phyloP scores from a whole-genome alignment of 2,329 filamentous ascomycete genomes.

The Cordyceps pruinosa region DNA sequence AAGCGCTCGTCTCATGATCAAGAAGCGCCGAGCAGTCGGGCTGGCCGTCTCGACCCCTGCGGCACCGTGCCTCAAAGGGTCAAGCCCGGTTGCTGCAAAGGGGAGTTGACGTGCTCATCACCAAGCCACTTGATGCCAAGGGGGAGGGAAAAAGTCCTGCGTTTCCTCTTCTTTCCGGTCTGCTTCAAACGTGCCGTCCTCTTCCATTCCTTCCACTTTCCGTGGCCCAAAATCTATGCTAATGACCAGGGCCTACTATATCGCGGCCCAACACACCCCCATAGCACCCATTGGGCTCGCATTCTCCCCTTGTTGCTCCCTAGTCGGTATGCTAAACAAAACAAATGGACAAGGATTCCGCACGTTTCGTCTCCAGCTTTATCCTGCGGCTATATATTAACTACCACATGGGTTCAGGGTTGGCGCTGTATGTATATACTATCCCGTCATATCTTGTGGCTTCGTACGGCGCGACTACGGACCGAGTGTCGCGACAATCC shows the following conservation, averaged over 20 bases:
- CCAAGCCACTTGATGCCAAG: background rate
- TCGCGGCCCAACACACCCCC: background rate
- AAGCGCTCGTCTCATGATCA: background rate
- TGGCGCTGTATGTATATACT: too few relatives aligned
- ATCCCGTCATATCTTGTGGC: too few relatives aligned
- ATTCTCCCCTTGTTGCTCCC: background rate
- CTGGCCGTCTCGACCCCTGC: background rate
- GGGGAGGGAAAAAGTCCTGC: background rate
- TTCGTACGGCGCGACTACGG: background rate
- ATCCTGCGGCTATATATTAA: background rate
- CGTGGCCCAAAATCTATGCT: background rate
- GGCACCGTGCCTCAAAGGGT: background rate
- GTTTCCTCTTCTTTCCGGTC: background rate
- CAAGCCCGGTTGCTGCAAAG: background rate
- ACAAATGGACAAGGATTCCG: background rate
- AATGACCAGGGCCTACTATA: background rate
- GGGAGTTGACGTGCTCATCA: background rate
- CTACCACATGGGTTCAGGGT: constrained; percentile 1
- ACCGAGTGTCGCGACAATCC: background rate
- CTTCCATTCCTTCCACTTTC: background rate
- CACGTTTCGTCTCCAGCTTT: background rate
- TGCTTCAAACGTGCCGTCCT: background rate
- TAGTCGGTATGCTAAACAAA: background rate
- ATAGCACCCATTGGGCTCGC: background rate
- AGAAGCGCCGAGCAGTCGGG: constrained; percentile 3